Evolutionary conservation across 192 early-diverging fungal genomes (phyloP).

Genomic region (Coemansia sp.): DNA sequence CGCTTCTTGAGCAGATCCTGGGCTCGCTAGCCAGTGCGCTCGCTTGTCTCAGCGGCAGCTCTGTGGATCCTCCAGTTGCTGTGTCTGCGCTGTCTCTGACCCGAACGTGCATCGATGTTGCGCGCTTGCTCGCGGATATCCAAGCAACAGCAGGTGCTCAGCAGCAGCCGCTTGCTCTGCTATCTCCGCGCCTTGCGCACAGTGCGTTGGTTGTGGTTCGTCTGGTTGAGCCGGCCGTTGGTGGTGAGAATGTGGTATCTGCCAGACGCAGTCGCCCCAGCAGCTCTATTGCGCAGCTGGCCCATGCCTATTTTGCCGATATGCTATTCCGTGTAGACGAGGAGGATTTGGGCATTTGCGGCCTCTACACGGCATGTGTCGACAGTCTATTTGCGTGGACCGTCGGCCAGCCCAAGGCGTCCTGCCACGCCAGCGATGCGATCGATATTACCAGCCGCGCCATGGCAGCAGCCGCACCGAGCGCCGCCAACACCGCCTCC

Average conservation of each 20-base stretch:
- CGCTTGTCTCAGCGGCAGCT: not conserved
- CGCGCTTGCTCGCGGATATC: constrained; percentile 14
- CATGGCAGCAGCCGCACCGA: constrained; percentile 2
- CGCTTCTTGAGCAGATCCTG: constrained; percentile 8
- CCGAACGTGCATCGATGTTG: constrained; percentile 15
- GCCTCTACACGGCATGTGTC: constrained; percentile 3
- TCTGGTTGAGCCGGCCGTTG: not conserved
- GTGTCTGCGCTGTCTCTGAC: constrained; percentile 9
- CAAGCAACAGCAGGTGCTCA: not conserved
- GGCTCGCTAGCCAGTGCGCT: not conserved
- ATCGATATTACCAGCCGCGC: constrained; percentile 12
- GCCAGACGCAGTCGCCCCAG: too few relatives aligned
- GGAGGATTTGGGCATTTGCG: not conserved
- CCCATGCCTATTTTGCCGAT: constrained; percentile 7
- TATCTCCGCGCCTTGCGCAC: constrained; percentile 2
- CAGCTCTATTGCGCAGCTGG: not conserved
- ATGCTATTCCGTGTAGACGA: constrained; percentile 5
- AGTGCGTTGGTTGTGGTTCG: constrained; percentile 6
- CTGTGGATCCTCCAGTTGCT: not conserved
- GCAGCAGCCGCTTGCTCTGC: constrained; percentile 1
- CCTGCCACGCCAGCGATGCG: not conserved
- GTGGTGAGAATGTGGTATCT: not conserved
- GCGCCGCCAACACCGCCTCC: not conserved
- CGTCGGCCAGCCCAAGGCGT: not conserved
- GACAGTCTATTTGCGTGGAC: constrained; percentile 14